Evolutionary conservation across 805 yeast species (phyloP).

Genomic region (Metschnikowia lunata): DNA sequence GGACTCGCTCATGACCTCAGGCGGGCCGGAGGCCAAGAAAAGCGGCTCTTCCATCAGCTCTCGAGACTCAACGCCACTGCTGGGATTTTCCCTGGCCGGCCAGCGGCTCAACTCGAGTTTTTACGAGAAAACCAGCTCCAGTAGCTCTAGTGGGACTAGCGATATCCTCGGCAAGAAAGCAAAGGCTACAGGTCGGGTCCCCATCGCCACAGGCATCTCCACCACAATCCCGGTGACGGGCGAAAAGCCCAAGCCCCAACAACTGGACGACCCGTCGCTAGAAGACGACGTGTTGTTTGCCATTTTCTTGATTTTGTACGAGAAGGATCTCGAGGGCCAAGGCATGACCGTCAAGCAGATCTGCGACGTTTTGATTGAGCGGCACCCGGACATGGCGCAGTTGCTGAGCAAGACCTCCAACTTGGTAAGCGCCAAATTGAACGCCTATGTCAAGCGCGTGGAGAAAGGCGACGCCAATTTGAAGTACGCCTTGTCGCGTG

Average conservation of each 20-base stretch:
- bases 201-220: conserved; percentile 68
- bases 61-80: conserved; percentile 31
- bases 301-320: conserved; percentile 66
- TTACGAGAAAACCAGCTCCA: too few relatives aligned
- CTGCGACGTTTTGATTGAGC: conserved; percentile 68
- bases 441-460: conserved; percentile 80
- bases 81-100: background rate
- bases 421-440: conserved; percentile 74
- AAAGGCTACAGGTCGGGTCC: conserved; percentile 41
- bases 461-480: conserved; percentile 76
- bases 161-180: conserved; percentile 23
- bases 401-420: conserved; percentile 77
- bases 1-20: conserved; percentile 37
- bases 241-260: conserved; percentile 60
- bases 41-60: conserved; percentile 23
- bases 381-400: conserved; percentile 81
- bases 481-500: conserved; percentile 72
- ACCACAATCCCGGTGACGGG: conserved; percentile 81
- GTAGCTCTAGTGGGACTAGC: conserved; percentile 3
- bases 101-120: too few relatives aligned
- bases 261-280: conserved; percentile 52
- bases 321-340: conserved; percentile 59
- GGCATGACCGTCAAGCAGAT: conserved; percentile 91
- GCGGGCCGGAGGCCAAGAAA: conserved; percentile 14
- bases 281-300: conserved; percentile 77